Conservation (phyloP, 2,329 filamentous ascomycete genomes). For the Aureobasidium subglaciale region DNA sequence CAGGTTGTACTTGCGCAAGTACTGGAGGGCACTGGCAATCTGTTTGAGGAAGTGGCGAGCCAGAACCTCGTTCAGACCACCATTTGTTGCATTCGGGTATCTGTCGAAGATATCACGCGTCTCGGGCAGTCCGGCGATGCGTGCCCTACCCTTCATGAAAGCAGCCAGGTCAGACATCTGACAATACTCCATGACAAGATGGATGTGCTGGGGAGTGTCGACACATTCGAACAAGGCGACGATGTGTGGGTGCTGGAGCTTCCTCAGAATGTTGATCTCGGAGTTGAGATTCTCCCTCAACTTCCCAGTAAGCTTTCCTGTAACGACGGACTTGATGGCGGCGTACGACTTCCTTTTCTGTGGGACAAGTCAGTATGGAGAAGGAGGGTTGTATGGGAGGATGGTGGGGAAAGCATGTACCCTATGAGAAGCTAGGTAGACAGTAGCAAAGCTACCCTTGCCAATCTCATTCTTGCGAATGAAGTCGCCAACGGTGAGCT, state of each 20-base stretch:
- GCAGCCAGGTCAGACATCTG: conserved; percentile 88
- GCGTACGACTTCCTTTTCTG: conserved; percentile 73
- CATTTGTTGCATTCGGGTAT: conserved; percentile 75
- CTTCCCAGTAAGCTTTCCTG: conserved; percentile 86
- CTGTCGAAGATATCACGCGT: conserved; percentile 87
- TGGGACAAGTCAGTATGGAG: not conserved
- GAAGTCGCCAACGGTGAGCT: conserved; percentile 63
- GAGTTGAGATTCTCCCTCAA: conserved; percentile 91
- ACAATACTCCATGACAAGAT: conserved; percentile 98
- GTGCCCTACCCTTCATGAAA: conserved; percentile 91
- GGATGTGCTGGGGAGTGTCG: conserved; percentile 80
- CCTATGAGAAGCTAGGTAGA: conserved; percentile 52
- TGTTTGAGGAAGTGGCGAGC: conserved; percentile 95
- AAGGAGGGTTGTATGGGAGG: too few species aligned
- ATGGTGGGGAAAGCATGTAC: too few species aligned
- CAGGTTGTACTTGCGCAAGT: conserved; percentile 75
- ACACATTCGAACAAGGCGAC: conserved; percentile 92
- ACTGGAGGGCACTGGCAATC: conserved; percentile 83
- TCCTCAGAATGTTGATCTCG: conserved; percentile 93
- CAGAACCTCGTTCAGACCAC: conserved; percentile 93
- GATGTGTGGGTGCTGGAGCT: conserved; percentile 90
- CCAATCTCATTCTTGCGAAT: conserved; percentile 83
- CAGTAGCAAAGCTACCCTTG: conserved; percentile 94
- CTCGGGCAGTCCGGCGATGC: conserved; percentile 68
- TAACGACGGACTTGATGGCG: conserved; percentile 93